A percentile compares a stretch with the other conserved stretches of the same genome.
These are phyloP conservation scores for Cladosporium sp. DNA, from an alignment of 2,329 filamentous ascomycete species.

Conservation along the genomic window DNA sequence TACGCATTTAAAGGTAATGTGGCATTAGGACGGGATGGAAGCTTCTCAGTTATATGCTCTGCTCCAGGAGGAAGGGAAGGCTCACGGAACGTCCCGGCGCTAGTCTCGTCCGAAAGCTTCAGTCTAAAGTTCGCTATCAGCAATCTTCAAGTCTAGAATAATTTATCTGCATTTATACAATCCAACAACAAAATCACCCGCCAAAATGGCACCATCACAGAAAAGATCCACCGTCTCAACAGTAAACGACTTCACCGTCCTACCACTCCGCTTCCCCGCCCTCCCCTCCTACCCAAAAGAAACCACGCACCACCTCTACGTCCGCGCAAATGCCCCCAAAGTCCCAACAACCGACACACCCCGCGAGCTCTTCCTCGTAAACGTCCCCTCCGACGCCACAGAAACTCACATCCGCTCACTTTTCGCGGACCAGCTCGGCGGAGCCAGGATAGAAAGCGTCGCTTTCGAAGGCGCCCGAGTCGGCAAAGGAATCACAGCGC, in stretches of 20 bases:
- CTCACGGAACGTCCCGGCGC: too few species aligned
- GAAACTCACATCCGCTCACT: slow-evolving; percentile 69
- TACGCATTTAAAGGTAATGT: too few species aligned
- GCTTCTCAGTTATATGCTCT: too few species aligned
- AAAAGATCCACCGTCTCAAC: slow-evolving; percentile 20
- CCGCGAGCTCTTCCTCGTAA: slow-evolving; percentile 84
- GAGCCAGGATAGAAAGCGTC: slow-evolving; percentile 72
- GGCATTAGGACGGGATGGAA: too few species aligned
- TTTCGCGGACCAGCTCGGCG: slow-evolving; percentile 68
- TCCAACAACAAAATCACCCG: background rate
- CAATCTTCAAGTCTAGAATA: too few species aligned
- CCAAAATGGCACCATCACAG: slow-evolving; percentile 17
- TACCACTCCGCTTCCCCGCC: slow-evolving; percentile 63
- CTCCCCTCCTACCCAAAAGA: slow-evolving; percentile 57
- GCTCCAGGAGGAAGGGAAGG: too few species aligned
- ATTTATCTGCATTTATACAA: too few species aligned
- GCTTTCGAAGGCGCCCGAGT: slow-evolving; percentile 63
- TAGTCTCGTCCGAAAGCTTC: too few species aligned
- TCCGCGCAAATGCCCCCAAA: slow-evolving; percentile 78
- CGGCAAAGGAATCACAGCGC: slow-evolving; percentile 33
- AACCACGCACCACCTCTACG: slow-evolving; percentile 76
- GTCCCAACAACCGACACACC: slow-evolving; percentile 67
- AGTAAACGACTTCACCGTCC: slow-evolving; percentile 60
- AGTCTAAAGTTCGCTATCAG: too few species aligned
- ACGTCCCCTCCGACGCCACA: slow-evolving; percentile 79